Evolutionary conservation across 2,329 filamentous ascomycete species (phyloP).

Genomic region (Orbilia javanica): DNA sequence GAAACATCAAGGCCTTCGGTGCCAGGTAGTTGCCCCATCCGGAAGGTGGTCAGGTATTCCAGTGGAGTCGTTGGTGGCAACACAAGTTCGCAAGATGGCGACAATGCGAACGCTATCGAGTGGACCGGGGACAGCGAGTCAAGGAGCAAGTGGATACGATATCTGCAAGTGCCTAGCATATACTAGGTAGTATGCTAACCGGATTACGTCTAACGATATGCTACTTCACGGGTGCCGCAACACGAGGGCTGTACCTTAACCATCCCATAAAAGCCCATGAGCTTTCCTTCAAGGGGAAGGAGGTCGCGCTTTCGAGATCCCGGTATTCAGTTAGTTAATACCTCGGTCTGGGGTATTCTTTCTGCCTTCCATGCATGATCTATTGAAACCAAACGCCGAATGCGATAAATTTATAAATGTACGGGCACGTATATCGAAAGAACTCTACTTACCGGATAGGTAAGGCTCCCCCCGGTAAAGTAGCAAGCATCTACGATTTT

Average conservation of each 20-base stretch:
- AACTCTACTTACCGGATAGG: background rate
- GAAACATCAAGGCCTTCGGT: background rate
- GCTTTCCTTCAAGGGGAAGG: constrained; percentile 23
- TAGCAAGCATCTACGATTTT: background rate
- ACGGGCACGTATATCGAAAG: background rate
- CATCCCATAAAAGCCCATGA: background rate
- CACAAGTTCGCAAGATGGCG: constrained; percentile 13
- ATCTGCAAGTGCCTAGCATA: background rate
- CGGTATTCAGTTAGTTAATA: constrained; percentile 6
- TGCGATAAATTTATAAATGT: background rate
- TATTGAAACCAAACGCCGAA: background rate
- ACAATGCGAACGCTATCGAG: background rate
- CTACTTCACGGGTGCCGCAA: constrained; percentile 18
- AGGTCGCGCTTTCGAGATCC: background rate
- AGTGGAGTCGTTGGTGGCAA: constrained; percentile 20
- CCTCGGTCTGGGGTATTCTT: constrained; percentile 10
- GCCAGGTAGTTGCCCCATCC: constrained; percentile 15
- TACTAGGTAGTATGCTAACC: background rate
- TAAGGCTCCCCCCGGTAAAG: background rate
- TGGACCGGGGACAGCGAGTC: background rate
- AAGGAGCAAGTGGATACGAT: constrained; percentile 2
- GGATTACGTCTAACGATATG: too few relatives aligned
- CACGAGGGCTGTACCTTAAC: constrained; percentile 15
- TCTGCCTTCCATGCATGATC: constrained; percentile 18
- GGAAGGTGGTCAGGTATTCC: background rate